Conservation (phyloP, 2,329 filamentous ascomycete genomes). For the Knufia fluminis region DNA sequence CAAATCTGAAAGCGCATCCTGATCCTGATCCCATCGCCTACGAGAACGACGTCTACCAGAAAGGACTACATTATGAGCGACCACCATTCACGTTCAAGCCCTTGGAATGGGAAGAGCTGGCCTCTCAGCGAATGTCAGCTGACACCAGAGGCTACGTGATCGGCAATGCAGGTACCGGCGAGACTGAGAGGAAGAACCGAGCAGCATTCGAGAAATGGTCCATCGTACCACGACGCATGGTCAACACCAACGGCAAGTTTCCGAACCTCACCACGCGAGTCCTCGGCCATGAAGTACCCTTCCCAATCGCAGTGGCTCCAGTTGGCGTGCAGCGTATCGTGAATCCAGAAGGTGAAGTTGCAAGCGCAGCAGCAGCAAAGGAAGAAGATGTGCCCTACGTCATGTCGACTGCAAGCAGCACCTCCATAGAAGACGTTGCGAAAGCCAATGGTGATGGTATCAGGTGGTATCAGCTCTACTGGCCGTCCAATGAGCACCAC, state of each 20-base stretch:
- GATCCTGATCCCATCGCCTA: constrained; percentile 24
- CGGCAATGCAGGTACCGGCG: constrained; percentile 53
- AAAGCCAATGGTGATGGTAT: constrained; percentile 47
- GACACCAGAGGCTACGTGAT: constrained; percentile 51
- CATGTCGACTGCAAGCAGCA: constrained; percentile 55
- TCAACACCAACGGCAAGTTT: constrained; percentile 38
- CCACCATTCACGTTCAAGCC: constrained; percentile 52
- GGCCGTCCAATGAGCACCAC: constrained; percentile 50
- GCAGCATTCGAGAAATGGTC: constrained; percentile 46
- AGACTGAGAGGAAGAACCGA: constrained; percentile 53
- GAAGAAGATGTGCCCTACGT: constrained; percentile 56
- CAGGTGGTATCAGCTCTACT: constrained; percentile 69
- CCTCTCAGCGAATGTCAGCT: constrained; percentile 39
- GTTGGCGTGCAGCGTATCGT: constrained; percentile 61
- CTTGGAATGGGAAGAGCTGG: constrained; percentile 48
- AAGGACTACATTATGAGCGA: constrained; percentile 42
- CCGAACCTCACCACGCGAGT: constrained; percentile 45
- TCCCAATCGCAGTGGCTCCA: constrained; percentile 55
- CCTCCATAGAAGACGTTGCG: constrained; percentile 58
- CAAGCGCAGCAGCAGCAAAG: constrained; percentile 53
- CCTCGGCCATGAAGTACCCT: constrained; percentile 41
- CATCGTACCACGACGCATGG: constrained; percentile 28
- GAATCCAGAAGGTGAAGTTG: constrained; percentile 56
- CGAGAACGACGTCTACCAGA: constrained; percentile 42
- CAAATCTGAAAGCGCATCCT: neutral